Evolutionary conservation across 768 basidiomycete species (phyloP), one percentile per base, ranked within the genome.

Genomic region (Pilatotrama ljubarskyi): DNA sequence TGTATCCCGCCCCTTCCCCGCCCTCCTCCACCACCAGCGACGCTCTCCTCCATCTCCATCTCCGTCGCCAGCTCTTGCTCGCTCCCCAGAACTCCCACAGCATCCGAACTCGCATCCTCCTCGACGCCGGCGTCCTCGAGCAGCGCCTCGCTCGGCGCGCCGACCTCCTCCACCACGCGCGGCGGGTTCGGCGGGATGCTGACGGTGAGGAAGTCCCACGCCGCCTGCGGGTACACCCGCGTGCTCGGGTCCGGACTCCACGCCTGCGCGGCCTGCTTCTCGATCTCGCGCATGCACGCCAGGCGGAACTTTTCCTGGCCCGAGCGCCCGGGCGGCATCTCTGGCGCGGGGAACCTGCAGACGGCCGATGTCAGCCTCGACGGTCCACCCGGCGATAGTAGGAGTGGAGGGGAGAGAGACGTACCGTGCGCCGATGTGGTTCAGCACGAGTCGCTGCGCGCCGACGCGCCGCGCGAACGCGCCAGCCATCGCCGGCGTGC

Each of bases 401-500:
- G n/a, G n/a, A 57, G 51, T 18, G 29, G 32, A 20, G 47, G 6
- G 41, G 35, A 15, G 26, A 11, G 26, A 15, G 22, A 70, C 79
- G 61, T 60, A 91, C 88, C 86, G 80, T 53, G 78, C 76, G 59
- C 90, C 84, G 32, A 94, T 85, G 70, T 94, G 93, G 70, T 95
- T 94, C 48, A 95, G 70, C 20, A 89, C 81, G 7, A 94, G 74
- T 44, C 77, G 75, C 68, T 82, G 72, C 20, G 91, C 89, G 1
- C 79, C 77, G 50, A 88, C 77, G 2, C 64, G 68, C 57, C 78
- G 83, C 5, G 92, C 91, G 68, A 93, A 93, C 15, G 69, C 74
- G 8, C 92, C 93, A 1, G 91, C 93, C 83, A 88, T 89, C 35
- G 75, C 77, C 3, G 92, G 87, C 0, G 87, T 85, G 14, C 91